A percentile compares a stretch with the other conserved stretches of the same genome.
Evolutionary conservation across 805 yeast genomes (phyloP).

Genomic region (Tetrapisispora phaffii): DNA sequence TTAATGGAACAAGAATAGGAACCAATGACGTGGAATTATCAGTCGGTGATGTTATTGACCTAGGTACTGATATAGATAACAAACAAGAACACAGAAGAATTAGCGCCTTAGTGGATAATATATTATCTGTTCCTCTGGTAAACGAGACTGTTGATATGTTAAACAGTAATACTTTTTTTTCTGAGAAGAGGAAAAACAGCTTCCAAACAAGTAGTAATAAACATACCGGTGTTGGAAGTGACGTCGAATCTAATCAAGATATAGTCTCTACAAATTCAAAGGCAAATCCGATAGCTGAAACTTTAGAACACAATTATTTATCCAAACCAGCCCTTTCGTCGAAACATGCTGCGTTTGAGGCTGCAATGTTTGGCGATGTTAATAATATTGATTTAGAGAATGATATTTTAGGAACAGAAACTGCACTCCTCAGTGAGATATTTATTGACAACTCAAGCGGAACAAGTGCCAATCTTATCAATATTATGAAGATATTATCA

Average conservation of each 20-base stretch:
- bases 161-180: background rate
- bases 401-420: conserved; percentile 34
- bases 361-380: conserved; percentile 49
- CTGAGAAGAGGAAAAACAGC: background rate
- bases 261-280: background rate
- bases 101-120: conserved; percentile 66
- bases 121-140: conserved; percentile 37
- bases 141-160: conserved; percentile 4
- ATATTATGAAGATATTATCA: conserved; percentile 41
- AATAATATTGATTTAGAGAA: conserved; percentile 36
- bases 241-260: background rate
- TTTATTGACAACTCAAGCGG: conserved; percentile 46
- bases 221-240: background rate
- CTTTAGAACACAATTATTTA: background rate
- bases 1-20: conserved; percentile 59
- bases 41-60: conserved; percentile 64
- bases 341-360: conserved; percentile 33
- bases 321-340: conserved; percentile 2
- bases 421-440: conserved; percentile 39
- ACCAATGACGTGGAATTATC: conserved; percentile 45
- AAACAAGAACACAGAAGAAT: conserved; percentile 67
- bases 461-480: conserved; percentile 42
- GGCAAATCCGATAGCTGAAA: background rate
- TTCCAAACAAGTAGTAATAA: background rate
- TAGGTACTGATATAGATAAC: conserved; percentile 72